Evolutionary conservation across 192 early-diverging fungal genomes (phyloP), one percentile per base, ranked within the genome.

Genomic region (Rhizophagus prolifer): DNA sequence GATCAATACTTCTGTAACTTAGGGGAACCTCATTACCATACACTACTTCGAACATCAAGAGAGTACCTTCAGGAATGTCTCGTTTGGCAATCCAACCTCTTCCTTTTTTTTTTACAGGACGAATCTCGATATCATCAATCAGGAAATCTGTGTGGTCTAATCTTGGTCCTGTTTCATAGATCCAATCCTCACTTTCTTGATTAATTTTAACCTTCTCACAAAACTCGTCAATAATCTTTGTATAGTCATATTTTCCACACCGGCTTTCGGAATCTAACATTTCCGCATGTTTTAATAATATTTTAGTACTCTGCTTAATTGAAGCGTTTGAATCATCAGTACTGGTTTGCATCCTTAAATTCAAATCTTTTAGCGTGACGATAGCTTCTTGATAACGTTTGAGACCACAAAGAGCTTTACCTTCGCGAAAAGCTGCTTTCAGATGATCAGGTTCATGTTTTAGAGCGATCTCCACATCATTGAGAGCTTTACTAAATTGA

Each of bases 301-400:
- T 1, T 25, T 44, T 14, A 21, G n/a, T 46, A 12, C 36, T 38
- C 6, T 66, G 14, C 19, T 28, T 66, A 19, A 19, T 66, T 10
- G 34, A 34, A 34, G 16, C 9, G 1, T 3, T 19, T 10, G 9
- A 9, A 66, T 16, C 3, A 26, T 25, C 16, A 10, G 5, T 70
- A 4, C 9, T 28, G 2, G 19, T 5, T 70, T 50, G 8, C 12
- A 50, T 9, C 9, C 6, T 25, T 70, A 21, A 5, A 44, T 25
- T 5, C 16, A 70, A 50, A 30, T 70, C 69, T 30, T n/a, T 23
- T 12, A 70, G 30, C 4, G 19, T 70, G 41, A 16, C 28, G 26
- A 70, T 31, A 9, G 69, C 46, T 70, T 70, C 69, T 70, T 44
- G n/a, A 30, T 70, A 70, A n/a, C 69, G 21, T 30, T 70, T 70